Evolutionary conservation across 177 flowering plant species (phyloP).

Genomic region (Tripterygium wilfordii): DNA sequence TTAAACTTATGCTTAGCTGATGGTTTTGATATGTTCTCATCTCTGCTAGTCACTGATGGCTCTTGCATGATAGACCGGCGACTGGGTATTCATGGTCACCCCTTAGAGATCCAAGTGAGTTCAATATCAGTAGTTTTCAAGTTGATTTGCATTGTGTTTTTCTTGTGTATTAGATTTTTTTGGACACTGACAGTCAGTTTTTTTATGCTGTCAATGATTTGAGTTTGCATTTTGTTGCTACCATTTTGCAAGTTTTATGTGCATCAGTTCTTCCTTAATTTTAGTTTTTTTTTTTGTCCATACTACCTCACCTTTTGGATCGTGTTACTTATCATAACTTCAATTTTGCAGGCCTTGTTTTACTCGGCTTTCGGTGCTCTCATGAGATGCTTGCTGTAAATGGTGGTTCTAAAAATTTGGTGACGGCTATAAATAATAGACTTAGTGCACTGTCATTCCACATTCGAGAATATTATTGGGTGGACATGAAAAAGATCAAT

Average conservation of each 20-base stretch:
- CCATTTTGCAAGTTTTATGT: no score
- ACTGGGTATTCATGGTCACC: slow-evolving; percentile 71
- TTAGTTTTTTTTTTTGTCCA: not conserved
- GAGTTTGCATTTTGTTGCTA: no score
- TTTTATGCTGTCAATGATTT: no score
- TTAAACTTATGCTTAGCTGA: slow-evolving; percentile 54
- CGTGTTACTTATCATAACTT: slow-evolving; percentile 2
- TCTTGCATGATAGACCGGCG: slow-evolving; percentile 74
- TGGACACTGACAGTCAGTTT: not conserved
- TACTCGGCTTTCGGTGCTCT: slow-evolving; percentile 84
- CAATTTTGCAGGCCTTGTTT: slow-evolving; percentile 70
- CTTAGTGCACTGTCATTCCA: slow-evolving; percentile 96
- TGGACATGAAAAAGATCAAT: slow-evolving; percentile 87
- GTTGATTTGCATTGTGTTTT: not conserved
- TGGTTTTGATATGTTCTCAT: slow-evolving; percentile 75
- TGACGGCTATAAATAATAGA: slow-evolving; percentile 78
- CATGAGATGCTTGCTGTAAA: slow-evolving; percentile 82
- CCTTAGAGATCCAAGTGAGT: slow-evolving; percentile 67
- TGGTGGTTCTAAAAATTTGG: slow-evolving; percentile 72
- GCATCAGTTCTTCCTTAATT: no score
- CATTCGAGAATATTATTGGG: slow-evolving; percentile 95
- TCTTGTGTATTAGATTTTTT: not conserved
- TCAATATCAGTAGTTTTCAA: no score
- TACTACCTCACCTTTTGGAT: not conserved
- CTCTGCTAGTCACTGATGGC: slow-evolving; percentile 69